Evolutionary conservation across 306 rosid genomes (phyloP).

Genomic region (Fragaria iinumae): DNA sequence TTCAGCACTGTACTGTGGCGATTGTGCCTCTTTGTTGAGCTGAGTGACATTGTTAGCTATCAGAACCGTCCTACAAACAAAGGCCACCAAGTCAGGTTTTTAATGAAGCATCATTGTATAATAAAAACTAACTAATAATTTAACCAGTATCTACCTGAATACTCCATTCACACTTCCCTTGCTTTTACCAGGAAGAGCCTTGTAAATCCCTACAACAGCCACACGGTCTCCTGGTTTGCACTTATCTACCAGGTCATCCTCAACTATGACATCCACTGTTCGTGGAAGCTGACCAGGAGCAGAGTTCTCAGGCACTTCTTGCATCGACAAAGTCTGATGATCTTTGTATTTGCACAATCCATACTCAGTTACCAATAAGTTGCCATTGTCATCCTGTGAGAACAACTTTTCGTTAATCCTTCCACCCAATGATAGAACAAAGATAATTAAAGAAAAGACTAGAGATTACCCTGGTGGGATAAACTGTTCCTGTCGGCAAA

Average conservation of each 20-base stretch:
- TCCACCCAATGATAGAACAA: conserved; percentile 4
- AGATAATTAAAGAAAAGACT: conserved; percentile 25
- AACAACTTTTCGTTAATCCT: conserved; percentile 9
- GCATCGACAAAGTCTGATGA: conserved; percentile 92
- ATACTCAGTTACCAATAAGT: conserved; percentile 88
- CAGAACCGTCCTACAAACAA: conserved; percentile 75
- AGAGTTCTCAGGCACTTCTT: conserved; percentile 97
- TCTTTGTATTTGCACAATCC: conserved; percentile 95
- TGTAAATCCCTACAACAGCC: conserved; percentile 81
- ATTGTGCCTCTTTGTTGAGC: conserved; percentile 97
- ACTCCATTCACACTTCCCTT: conserved; percentile 94
- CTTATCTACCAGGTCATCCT: conserved; percentile 92
- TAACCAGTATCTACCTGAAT: conserved; percentile 61
- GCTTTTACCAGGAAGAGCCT: conserved; percentile 89
- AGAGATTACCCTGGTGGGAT: conserved; percentile 93
- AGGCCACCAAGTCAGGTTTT: conserved; percentile 24
- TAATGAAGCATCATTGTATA: conserved; percentile 1
- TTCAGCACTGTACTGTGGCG: conserved; percentile 75
- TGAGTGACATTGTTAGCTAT: conserved; percentile 84
- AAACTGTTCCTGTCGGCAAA: conserved; percentile 90
- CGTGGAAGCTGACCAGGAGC: conserved; percentile 99
- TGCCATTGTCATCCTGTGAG: conserved; percentile 83
- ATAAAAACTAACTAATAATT: conserved; percentile 13
- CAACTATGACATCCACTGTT: conserved; percentile 83
- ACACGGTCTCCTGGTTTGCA: conserved; percentile 99